Percentiles rank a stretch among this genome's conserved stretches.
phyloP scores from a whole-genome alignment of 2,329 filamentous ascomycete genomes.

The Talaromyces sp. region DNA sequence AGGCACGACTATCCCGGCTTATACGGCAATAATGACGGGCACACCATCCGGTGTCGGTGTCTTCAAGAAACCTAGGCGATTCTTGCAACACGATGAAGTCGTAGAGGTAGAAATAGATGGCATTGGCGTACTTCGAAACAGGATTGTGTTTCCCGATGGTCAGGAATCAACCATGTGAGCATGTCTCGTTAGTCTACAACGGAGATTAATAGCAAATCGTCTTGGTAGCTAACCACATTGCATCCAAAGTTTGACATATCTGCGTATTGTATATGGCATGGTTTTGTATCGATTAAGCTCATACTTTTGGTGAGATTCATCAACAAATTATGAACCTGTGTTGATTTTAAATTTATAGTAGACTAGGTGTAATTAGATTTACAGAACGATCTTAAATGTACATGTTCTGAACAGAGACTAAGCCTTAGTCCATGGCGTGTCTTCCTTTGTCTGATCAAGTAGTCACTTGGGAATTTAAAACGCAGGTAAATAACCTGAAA shows the following conservation, averaged over 20 bases:
- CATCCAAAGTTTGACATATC: constrained; percentile 4
- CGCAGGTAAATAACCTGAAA: background rate
- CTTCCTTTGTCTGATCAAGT: background rate
- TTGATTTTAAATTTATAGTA: background rate
- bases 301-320: background rate
- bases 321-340: background rate
- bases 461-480: background rate
- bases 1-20: constrained; percentile 38
- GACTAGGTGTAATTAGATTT: background rate
- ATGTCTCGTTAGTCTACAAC: background rate
- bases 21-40: constrained; percentile 42
- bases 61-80: constrained; percentile 1
- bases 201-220: background rate
- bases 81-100: constrained; percentile 19
- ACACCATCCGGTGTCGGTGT: constrained; percentile 35
- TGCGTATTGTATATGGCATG: background rate
- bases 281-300: background rate
- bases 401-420: background rate
- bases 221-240: background rate
- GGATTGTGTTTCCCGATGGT: constrained; percentile 9
- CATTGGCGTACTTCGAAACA: constrained; percentile 8
- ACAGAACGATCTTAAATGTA: background rate
- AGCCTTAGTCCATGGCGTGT: background rate
- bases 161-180: constrained; percentile 15
- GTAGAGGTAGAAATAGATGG: constrained; percentile 21